Conservation (phyloP, 768 basidiomycete species). For the Leccinum olivaceopallidum region DNA sequence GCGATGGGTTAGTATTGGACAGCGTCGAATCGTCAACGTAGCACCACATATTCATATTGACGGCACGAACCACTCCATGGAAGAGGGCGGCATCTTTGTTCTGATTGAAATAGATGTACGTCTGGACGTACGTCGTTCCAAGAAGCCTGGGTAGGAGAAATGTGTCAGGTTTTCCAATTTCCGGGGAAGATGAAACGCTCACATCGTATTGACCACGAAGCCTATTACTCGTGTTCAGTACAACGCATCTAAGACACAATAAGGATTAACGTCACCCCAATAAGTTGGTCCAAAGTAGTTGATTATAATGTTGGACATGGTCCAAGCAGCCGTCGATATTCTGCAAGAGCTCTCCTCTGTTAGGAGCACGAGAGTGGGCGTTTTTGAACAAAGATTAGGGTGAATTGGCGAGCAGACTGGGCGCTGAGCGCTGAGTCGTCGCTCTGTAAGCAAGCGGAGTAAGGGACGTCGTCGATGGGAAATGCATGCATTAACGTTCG, state of each 20-base stretch:
- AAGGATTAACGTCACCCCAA: conserved; percentile 3
- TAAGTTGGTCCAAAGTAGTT: not conserved
- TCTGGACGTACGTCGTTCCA: conserved; percentile 8
- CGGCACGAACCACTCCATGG: conserved; percentile 1
- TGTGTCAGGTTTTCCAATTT: not conserved
- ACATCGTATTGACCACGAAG: conserved; percentile 12
- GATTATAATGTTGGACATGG: not conserved
- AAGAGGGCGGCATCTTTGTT: conserved; percentile 4
- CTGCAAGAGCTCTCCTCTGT: not conserved
- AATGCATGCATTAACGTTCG: not conserved
- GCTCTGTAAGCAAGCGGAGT: not conserved
- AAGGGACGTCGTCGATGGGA: not conserved
- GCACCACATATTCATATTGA: not conserved
- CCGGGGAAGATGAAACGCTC: not conserved
- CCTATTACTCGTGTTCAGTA: conserved; percentile 4
- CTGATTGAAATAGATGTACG: conserved; percentile 5
- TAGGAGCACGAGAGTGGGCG: not conserved
- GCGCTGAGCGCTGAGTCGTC: not conserved
- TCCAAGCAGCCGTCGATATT: not conserved
- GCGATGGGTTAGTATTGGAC: not conserved
- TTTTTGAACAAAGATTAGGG: not conserved
- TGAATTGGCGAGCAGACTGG: not conserved
- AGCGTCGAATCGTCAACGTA: not conserved
- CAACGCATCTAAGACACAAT: not conserved
- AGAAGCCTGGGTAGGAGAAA: conserved; percentile 4